Conservation (phyloP, 257 asterid species). For the Avicennia marina region DNA sequence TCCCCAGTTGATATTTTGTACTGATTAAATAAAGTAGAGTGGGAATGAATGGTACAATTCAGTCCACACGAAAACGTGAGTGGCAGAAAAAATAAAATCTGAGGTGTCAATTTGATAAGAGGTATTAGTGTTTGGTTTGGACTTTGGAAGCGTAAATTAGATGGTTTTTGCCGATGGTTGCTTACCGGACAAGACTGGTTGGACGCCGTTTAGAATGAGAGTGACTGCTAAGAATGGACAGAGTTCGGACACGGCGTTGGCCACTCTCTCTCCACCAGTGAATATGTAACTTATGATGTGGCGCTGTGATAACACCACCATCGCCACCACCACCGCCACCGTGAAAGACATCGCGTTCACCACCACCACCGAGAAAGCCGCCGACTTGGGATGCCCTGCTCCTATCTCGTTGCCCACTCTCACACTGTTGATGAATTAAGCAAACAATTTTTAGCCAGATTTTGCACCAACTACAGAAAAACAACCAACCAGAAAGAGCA, state of each 20-base stretch:
- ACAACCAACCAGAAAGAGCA: no score
- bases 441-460: not conserved
- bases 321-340: constrained; percentile 28
- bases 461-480: no score
- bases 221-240: constrained; percentile 49
- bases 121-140: no score
- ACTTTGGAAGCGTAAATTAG: no score
- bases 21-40: no score
- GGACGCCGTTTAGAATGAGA: constrained; percentile 45
- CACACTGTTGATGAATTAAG: constrained; percentile 27
- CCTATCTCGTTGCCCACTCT: constrained; percentile 59
- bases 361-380: constrained; percentile 40
- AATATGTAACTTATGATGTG: constrained; percentile 46
- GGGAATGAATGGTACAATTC: no score
- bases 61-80: no score
- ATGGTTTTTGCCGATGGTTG: no score
- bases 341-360: constrained; percentile 33
- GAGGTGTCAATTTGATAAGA: no score
- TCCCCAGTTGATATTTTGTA: no score
- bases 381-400: constrained; percentile 48
- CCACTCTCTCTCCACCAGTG: constrained; percentile 44
- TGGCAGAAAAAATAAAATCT: no score
- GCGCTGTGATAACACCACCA: constrained; percentile 27
- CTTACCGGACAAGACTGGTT: constrained; percentile 59
- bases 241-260: constrained; percentile 52